Evolutionary conservation across 78 protist genomes (phyloP), one percentile per base, ranked within the genome.

Genomic region (Dictyostelium firmibasis): DNA sequence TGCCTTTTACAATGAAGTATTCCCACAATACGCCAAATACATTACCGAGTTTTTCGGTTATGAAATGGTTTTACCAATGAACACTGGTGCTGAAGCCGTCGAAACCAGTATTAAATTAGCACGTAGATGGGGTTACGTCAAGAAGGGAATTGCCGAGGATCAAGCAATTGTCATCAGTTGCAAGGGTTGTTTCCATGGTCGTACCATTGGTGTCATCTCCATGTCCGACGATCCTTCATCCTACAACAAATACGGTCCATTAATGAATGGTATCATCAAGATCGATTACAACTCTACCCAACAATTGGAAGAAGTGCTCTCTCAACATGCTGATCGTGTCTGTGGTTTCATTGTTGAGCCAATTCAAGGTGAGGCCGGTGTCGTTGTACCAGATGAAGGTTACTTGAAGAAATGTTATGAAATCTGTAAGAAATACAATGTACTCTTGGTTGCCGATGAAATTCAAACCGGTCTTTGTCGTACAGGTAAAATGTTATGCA

Each of bases 21-120:
- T 98, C 62, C 97, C 95, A 25, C 84, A 50, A 72, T 98, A 70
- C 57, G 98, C 97, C 35, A 25, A 95, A 87, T 88, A 36, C 64
- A 72, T 96, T 62, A 95, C 98, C 25, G 87, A 97, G 38, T 57
- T 69, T 50, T 97, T 98, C 38, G 98, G 98, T 38, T 98, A 96
- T 83, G 99, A 98, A 67, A 84, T 77, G 84, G 96, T 99, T 10
- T 91, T 99, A 31, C 99, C 99, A 60, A 98, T 97, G 99, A 99
- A 98, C 96, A 96, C 99, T 1, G 99, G 99, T 29, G 99, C 96
- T 13, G 99, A 98, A 84, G 99, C 96, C 4, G 99, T 94, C 33
- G 99, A 99, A 96, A 96, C 99, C 8, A 99, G 99, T 20, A 27
- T 97, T 87, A 99, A 99, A 96, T 79, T 98, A 8, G 98, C 99